These are phyloP conservation scores for Malassezia arunalokei DNA, from an alignment of 1,284 basidiomycete genomes.

Conservation along the genomic window DNA sequence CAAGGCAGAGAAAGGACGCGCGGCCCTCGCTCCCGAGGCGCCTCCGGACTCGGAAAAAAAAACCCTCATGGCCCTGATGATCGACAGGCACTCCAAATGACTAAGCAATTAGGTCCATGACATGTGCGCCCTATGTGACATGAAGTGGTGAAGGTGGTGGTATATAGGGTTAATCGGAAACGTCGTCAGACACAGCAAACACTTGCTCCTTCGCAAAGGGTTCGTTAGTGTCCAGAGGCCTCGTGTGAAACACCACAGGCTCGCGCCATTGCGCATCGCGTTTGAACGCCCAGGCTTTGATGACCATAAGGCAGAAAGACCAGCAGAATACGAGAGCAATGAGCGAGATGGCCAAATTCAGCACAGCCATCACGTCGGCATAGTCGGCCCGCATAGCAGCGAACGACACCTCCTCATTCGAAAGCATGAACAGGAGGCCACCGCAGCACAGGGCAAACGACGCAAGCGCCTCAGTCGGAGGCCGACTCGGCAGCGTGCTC, in stretches of 20 bases:
- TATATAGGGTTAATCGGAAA: too few relatives aligned
- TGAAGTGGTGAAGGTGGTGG: too few relatives aligned
- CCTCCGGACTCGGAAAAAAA: too few relatives aligned
- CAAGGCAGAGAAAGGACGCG: too few relatives aligned
- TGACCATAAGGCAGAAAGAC: conserved; percentile 28
- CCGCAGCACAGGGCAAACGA: conserved; percentile 77
- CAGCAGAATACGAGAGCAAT: conserved; percentile 34
- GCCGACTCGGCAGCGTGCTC: conserved; percentile 66
- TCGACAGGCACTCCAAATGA: too few relatives aligned
- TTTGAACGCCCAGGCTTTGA: conserved; percentile 36
- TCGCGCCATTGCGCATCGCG: conserved; percentile 13
- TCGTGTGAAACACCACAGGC: background rate
- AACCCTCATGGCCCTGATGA: too few relatives aligned
- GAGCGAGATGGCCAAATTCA: conserved; percentile 35
- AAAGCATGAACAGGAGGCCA: conserved; percentile 80
- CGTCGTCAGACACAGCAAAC: background rate
- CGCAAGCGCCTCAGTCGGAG: conserved; percentile 80
- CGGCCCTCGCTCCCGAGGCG: too few relatives aligned
- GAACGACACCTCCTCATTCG: conserved; percentile 76
- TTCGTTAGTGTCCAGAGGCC: background rate
- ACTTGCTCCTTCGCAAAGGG: background rate
- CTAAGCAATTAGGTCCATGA: too few relatives aligned
- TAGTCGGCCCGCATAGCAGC: conserved; percentile 80
- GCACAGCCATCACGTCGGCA: conserved; percentile 57
- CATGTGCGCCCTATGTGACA: too few relatives aligned